These are phyloP conservation scores for Mortierella sp. DNA, from an alignment of 371 early-diverging fungal genomes.

Conservation along the genomic window DNA sequence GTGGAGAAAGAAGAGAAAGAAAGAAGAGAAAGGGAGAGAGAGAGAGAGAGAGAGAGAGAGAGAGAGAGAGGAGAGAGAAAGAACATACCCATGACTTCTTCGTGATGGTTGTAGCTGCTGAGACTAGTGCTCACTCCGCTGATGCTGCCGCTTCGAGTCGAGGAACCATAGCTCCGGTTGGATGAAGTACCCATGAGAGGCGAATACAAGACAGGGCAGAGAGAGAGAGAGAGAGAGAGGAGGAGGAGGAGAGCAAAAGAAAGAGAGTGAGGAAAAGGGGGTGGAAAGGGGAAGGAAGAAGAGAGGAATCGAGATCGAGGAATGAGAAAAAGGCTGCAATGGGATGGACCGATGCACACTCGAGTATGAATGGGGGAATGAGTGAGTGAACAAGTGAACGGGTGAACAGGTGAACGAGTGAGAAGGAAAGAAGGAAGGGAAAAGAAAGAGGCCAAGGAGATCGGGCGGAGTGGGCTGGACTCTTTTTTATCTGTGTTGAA, in stretches of 20 bases:
- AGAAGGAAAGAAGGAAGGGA: background rate
- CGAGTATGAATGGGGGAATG: slow-evolving; percentile 7
- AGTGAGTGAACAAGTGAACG: background rate
- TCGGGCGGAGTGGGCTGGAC: background rate
- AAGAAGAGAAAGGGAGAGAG: background rate
- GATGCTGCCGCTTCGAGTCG: slow-evolving; percentile 37
- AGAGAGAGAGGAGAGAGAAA: background rate
- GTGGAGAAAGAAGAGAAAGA: background rate
- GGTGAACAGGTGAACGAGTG: background rate
- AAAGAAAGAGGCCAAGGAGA: background rate
- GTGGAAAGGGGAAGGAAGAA: background rate
- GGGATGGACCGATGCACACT: background rate
- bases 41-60: background rate
- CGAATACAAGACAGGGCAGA: background rate
- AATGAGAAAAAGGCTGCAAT: too few relatives aligned
- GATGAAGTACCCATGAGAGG: slow-evolving; percentile 12
- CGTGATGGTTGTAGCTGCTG: slow-evolving; percentile 42
- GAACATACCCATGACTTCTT: slow-evolving; percentile 32
- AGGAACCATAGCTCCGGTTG: slow-evolving; percentile 35
- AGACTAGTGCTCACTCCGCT: slow-evolving; percentile 20
- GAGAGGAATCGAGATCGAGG: background rate
- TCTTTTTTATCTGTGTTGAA: background rate
- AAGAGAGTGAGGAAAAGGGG: background rate
- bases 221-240: background rate
- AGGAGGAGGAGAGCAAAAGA: background rate